phyloP scores from a whole-genome alignment of 2,329 filamentous ascomycete species.

The Hysterium pulicare region DNA sequence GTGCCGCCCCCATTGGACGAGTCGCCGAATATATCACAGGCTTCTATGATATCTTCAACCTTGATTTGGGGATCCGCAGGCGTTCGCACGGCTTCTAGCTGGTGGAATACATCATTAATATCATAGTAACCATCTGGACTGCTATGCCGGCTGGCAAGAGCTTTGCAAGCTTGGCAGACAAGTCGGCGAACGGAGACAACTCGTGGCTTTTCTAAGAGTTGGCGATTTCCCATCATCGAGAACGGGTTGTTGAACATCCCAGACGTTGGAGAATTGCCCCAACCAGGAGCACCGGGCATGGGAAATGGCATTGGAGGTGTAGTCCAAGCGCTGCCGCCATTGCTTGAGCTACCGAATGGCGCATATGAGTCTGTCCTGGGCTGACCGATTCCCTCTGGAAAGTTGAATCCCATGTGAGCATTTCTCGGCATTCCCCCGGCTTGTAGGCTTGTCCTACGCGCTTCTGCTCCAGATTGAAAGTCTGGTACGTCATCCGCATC shows the following conservation, averaged over 20 bases:
- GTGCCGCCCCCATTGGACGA: constrained; percentile 83
- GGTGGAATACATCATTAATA: constrained; percentile 58
- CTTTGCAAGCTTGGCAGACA: constrained; percentile 75
- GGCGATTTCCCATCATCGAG: constrained; percentile 16
- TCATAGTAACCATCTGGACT: constrained; percentile 65
- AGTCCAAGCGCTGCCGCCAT: constrained; percentile 38
- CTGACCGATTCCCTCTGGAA: constrained; percentile 30
- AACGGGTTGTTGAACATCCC: constrained; percentile 33
- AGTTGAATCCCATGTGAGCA: constrained; percentile 31
- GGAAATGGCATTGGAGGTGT: constrained; percentile 42
- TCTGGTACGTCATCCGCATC: constrained; percentile 57
- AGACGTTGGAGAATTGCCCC: constrained; percentile 39
- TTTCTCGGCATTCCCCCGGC: constrained; percentile 26
- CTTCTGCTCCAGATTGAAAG: constrained; percentile 51
- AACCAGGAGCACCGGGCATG: constrained; percentile 31
- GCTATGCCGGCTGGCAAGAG: constrained; percentile 45
- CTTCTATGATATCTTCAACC: constrained; percentile 70
- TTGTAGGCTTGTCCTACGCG: constrained; percentile 39
- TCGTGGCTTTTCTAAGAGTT: constrained; percentile 23
- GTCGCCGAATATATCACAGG: constrained; percentile 90
- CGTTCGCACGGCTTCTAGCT: constrained; percentile 64
- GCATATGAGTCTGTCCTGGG: constrained; percentile 31
- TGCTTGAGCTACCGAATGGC: constrained; percentile 26
- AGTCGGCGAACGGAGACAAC: constrained; percentile 45
- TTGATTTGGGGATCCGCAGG: constrained; percentile 55